Evolutionary conservation across 352 stramenopile genomes (phyloP), one percentile per base, ranked within the genome.

Genomic region (Globisporangium takayamanum): DNA sequence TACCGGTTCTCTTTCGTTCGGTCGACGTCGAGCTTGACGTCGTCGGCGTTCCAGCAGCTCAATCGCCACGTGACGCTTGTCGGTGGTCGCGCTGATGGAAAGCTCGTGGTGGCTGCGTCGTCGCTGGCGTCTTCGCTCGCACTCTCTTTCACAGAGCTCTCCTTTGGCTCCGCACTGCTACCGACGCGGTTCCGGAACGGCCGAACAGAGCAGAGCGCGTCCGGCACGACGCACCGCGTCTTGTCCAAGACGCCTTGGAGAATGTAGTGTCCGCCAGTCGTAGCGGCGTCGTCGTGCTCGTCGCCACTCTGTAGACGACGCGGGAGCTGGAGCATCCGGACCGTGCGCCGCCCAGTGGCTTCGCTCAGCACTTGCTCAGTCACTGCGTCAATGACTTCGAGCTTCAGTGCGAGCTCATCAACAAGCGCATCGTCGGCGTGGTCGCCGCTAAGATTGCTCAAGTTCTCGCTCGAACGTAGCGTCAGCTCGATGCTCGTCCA

Each of bases 181-280:
- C 56, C 53, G 0, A 58, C 33, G 44, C 36, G 59, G 57, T 63
- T 80, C 44, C 64, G 66, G 58, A 83, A 89, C 42, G 83, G 84
- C 36, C 76, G 74, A 44, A 85, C 60, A 1, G 80, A 89, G 25
- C 73, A 66, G n/a, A 89, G 44, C 3, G 67, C 57, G 3, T 64
- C 55, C 0, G 77, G 72, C 12, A 89, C 72, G 41, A 76, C 64
- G 41, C 82, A 91, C 18, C 62, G 62, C 8, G 51, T 51, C 51
- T 61, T 69, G 58, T 92, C 82, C 37, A 94, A 78, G 14, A 59
- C 78, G 25, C 70, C 78, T 66, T 92, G 76, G 11, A 94, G 50
- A 16, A 92, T 88, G 50, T 83, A 90, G 0, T 65, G 67, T 33
- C 51, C 36, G 18, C 28, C 33, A 2, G 5, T 42, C 14, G 8